These are phyloP conservation scores for Tulasnella sp. DNA, from an alignment of 768 basidiomycete species.

Conservation along the genomic window DNA sequence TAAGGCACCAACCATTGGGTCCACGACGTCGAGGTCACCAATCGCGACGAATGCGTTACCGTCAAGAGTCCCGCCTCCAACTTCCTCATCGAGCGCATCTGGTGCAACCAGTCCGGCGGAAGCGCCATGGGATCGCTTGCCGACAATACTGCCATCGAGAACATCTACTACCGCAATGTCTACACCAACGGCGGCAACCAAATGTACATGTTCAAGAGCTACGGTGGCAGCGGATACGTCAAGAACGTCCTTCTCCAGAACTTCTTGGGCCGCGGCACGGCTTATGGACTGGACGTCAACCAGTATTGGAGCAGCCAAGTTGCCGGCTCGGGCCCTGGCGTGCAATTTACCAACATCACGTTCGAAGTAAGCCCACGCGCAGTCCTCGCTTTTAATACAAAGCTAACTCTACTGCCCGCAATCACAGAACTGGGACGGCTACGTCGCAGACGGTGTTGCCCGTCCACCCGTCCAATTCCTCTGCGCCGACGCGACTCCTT, in stretches of 20 bases:
- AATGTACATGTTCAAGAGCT: constrained; percentile 25
- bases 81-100: constrained; percentile 24
- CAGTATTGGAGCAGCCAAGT: constrained; percentile 22
- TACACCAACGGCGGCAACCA: constrained; percentile 25
- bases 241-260: constrained; percentile 23
- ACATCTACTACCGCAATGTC: constrained; percentile 22
- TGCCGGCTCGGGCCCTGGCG: constrained; percentile 20
- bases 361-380: constrained; percentile 18
- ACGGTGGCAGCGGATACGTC: constrained; percentile 20
- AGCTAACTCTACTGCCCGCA: neutral
- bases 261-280: constrained; percentile 23
- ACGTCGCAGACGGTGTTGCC: neutral
- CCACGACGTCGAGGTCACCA: constrained; percentile 27
- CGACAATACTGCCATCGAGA: constrained; percentile 21
- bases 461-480: constrained; percentile 1
- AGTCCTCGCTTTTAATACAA: neutral
- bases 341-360: constrained; percentile 22
- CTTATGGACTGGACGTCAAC: constrained; percentile 24
- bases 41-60: constrained; percentile 26
- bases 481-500: constrained; percentile 3
- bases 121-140: constrained; percentile 23
- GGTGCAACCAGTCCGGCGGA: constrained; percentile 27
- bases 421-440: neutral
- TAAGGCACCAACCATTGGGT: constrained; percentile 24
- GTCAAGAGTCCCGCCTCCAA: constrained; percentile 26